A percentile compares a stretch with the other conserved stretches of the same genome.
phyloP scores from a whole-genome alignment of 2,329 filamentous ascomycete genomes.

The Laburnicola sp. region DNA sequence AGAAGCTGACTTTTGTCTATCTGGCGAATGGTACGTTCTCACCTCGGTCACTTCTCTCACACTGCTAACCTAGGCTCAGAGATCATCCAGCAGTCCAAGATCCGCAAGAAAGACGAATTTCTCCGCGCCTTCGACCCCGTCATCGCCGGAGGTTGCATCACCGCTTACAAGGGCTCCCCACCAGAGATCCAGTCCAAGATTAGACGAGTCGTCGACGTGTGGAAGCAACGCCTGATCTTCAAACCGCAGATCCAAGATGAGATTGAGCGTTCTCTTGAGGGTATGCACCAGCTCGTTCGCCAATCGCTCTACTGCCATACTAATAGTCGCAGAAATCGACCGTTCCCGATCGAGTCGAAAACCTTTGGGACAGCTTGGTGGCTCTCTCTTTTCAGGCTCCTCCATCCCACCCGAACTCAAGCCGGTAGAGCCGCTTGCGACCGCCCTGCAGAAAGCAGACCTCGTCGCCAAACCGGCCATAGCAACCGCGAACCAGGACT shows the following conservation, averaged over 20 bases:
- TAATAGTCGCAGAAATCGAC: slow-evolving; percentile 55
- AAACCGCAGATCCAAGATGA: slow-evolving; percentile 76
- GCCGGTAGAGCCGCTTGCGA: slow-evolving; percentile 73
- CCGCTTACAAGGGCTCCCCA: slow-evolving; percentile 83
- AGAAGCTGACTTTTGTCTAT: slow-evolving; percentile 88
- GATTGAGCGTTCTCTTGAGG: slow-evolving; percentile 77
- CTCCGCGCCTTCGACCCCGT: slow-evolving; percentile 87
- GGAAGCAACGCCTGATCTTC: slow-evolving; percentile 85
- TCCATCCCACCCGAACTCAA: slow-evolving; percentile 75
- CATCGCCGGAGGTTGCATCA: slow-evolving; percentile 84
- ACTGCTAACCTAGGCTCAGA: slow-evolving; percentile 57
- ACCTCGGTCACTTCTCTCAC: slow-evolving; percentile 17
- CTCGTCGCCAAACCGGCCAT: slow-evolving; percentile 68
- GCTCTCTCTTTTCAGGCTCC: slow-evolving; percentile 69
- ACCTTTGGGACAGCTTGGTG: slow-evolving; percentile 56
- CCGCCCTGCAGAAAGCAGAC: slow-evolving; percentile 72
- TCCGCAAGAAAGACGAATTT: slow-evolving; percentile 89
- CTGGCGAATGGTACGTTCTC: slow-evolving; percentile 79
- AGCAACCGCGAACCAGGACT: slow-evolving; percentile 76
- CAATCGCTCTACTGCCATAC: background rate
- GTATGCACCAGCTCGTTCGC: slow-evolving; percentile 51
- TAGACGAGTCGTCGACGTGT: slow-evolving; percentile 88
- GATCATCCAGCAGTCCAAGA: slow-evolving; percentile 94
- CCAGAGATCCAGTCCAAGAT: slow-evolving; percentile 88
- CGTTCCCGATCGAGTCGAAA: slow-evolving; percentile 59